Evolutionary conservation across 371 early-diverging fungal species (phyloP).

Genomic region (Rhizopus stolonifer): DNA sequence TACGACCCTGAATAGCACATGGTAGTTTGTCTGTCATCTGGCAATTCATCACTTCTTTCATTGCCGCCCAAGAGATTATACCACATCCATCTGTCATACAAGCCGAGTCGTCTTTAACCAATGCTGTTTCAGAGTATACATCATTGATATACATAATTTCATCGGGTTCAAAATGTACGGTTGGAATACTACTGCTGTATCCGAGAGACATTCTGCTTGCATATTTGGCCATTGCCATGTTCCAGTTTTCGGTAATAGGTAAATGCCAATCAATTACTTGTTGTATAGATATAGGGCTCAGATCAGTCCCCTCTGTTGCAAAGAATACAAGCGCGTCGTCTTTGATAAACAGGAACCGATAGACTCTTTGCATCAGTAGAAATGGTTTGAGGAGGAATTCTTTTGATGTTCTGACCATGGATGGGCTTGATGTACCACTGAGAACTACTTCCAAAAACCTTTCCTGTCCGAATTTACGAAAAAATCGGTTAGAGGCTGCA

Average conservation of each 20-base stretch:
- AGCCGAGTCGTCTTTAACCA: constrained; percentile 12
- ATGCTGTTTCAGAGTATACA: constrained; percentile 17
- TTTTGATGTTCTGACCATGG: constrained; percentile 8
- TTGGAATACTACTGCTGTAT: constrained; percentile 46
- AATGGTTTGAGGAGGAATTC: constrained; percentile 34
- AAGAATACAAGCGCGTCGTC: constrained; percentile 35
- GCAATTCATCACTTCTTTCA: constrained; percentile 41
- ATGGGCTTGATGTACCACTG: constrained; percentile 8
- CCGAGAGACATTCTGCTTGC: constrained; percentile 46
- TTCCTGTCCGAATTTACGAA: constrained; percentile 41
- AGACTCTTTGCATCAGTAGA: constrained; percentile 37
- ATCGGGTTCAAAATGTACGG: constrained; percentile 35
- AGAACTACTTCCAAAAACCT: constrained; percentile 42
- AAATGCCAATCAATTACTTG: constrained; percentile 49
- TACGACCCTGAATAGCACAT: constrained; percentile 51
- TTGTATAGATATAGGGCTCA: constrained; percentile 30
- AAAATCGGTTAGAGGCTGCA: constrained; percentile 41
- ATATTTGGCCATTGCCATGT: constrained; percentile 45
- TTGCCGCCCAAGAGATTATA: constrained; percentile 45
- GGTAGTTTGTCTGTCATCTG: constrained; percentile 38
- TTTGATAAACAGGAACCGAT: constrained; percentile 41
- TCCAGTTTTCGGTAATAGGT: constrained; percentile 41
- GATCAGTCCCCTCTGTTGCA: constrained; percentile 40
- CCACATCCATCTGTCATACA: constrained; percentile 58
- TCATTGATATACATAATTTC: constrained; percentile 38